Evolutionary conservation across 1,139 yeast species (phyloP).

Genomic region (Schwanniomyces etchellsii): DNA sequence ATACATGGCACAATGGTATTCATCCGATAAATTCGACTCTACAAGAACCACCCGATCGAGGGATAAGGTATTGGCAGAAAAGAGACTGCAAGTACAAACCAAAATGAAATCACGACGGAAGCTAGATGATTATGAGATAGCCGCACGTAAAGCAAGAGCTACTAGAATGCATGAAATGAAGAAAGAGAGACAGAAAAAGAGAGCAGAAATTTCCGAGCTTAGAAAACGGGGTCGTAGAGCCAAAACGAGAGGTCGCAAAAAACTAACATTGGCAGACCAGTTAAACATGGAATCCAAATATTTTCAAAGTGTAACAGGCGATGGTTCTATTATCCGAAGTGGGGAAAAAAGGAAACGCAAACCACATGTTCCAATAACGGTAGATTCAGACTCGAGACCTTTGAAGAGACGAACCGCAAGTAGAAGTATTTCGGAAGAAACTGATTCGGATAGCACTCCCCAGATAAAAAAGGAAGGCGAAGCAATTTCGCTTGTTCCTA

Average conservation of each 20-base stretch:
- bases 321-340: constrained; percentile 21
- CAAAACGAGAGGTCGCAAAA: constrained; percentile 4
- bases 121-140: not conserved
- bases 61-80: not conserved
- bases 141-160: not conserved
- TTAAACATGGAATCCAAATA: constrained; percentile 26
- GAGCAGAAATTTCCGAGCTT: not conserved
- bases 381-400: not conserved
- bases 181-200: not conserved
- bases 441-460: constrained; percentile 2
- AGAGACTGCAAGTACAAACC: not conserved
- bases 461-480: constrained; percentile 4
- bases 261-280: constrained; percentile 2
- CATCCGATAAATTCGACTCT: constrained; percentile 15
- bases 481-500: constrained; percentile 4
- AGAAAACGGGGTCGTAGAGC: constrained; percentile 1
- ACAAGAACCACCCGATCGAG: not conserved
- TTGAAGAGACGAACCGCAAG: not conserved
- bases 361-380: not conserved
- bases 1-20: constrained; percentile 34
- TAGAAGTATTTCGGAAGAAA: constrained; percentile 5
- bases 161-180: not conserved
- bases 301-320: constrained; percentile 37
- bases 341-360: constrained; percentile 29
- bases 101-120: not conserved